Base-by-base conservation (phyloP, 768 basidiomycete genomes). In the Kwoniella botswanensis region DNA sequence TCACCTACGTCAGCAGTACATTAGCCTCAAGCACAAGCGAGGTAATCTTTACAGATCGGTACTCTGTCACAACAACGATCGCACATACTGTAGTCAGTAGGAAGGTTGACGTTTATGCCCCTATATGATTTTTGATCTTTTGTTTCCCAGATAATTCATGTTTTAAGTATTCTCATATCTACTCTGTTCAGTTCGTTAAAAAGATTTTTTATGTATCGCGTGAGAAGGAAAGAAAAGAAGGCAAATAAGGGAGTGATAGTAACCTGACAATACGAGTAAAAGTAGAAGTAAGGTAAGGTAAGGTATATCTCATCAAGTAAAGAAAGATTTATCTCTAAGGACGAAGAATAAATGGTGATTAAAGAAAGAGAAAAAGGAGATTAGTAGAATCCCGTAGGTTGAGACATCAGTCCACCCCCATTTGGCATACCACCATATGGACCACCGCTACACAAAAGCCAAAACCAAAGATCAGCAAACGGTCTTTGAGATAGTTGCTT, bases 351-450 rank as follows among this genome's bases (percentile, higher is more conserved):
- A 15, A 24, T 13, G 57, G 4, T 4, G 26, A 17, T 21, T 26
- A 7, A 35, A 35, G 35, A 35, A 35, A 35, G 35, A 35, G 35
- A 1, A 0, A 35, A 35, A 35, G 35, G 6, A 35, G 21, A 35
- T 65, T 73, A 78, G 69, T 79, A 79, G 61, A 79, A 79, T 24
- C 77, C 77, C 18, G 77, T 79, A 15, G 77, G 72, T 67, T 79
- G 77, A 41, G 75, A 71, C 74, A 76, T 76, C 69, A 79, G 60
- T 18, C 72, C 72, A 15, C 76, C 76, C 7, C 77, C 77, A 42
- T 79, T 79, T 13, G 74, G 71, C 69, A 78, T 65, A 21, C 77
- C 75, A 24, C 76, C 76, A 60, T 71, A 76, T 35, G 63, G 67
- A 21, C 66, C 71, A 1, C 72, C 75, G 26, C 69, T 72, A 50